These are phyloP conservation scores for Boletus patriciae DNA, from an alignment of 768 basidiomycete species.

Conservation along the genomic window DNA sequence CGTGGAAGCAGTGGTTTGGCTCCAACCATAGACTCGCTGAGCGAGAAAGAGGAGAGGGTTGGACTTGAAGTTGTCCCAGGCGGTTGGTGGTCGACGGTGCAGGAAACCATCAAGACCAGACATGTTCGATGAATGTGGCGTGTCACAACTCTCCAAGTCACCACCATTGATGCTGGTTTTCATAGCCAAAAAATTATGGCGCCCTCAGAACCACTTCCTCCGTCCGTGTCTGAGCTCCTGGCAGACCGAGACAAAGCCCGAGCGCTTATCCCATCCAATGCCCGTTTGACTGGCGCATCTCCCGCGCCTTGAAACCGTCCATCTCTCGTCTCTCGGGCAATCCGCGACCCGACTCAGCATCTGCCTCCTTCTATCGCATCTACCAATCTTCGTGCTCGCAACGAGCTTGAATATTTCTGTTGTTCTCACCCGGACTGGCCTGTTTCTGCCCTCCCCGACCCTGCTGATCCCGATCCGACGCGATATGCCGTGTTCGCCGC, in stretches of 20 bases:
- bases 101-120: too few relatives aligned
- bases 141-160: too few relatives aligned
- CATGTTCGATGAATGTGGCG: too few relatives aligned
- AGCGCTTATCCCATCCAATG: conserved; percentile 4
- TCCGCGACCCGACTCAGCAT: conserved; percentile 1
- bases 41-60: too few relatives aligned
- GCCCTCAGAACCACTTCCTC: conserved; percentile 2
- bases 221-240: conserved; percentile 2
- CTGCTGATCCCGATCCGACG: conserved; percentile 1
- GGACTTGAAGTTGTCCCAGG: too few relatives aligned
- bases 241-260: neutral
- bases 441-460: conserved; percentile 1
- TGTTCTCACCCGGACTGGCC: conserved; percentile 8
- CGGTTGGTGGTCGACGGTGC: too few relatives aligned
- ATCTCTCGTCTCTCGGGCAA: neutral
- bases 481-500: conserved; percentile 6
- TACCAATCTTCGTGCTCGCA: conserved; percentile 13
- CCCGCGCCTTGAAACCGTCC: neutral
- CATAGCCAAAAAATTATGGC: too few relatives aligned
- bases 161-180: too few relatives aligned
- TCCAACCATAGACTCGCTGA: too few relatives aligned
- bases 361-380: conserved; percentile 8
- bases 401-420: conserved; percentile 14
- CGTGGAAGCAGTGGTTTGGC: neutral
- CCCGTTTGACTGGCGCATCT: conserved; percentile 3